Evolutionary conservation across 2,329 filamentous ascomycete genomes (phyloP).

Genomic region (Microcera coccophila): DNA sequence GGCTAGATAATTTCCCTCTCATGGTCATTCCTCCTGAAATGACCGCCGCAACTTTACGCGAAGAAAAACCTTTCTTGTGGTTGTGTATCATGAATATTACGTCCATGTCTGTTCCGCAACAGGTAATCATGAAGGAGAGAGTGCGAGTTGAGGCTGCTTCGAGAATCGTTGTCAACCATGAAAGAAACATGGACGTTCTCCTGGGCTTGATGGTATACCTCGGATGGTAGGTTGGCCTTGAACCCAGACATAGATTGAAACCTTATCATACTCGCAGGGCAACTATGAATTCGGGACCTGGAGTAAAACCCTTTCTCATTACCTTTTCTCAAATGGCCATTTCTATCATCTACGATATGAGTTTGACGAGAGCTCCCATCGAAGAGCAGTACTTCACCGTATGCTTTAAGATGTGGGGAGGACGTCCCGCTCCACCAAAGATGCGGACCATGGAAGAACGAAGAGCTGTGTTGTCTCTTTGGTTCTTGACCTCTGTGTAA

Average conservation of each 20-base stretch:
- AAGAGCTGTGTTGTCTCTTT: conserved; percentile 47
- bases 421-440: conserved; percentile 25
- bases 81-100: conserved; percentile 46
- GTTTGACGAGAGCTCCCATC: conserved; percentile 37
- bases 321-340: conserved; percentile 41
- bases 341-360: conserved; percentile 44
- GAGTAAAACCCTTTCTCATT: conserved; percentile 42
- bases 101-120: conserved; percentile 39
- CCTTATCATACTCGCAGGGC: conserved; percentile 28
- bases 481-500: conserved; percentile 38
- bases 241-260: not conserved
- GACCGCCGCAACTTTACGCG: conserved; percentile 37
- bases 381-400: conserved; percentile 35
- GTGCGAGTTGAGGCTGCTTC: conserved; percentile 43
- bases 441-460: conserved; percentile 47
- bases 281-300: conserved; percentile 34
- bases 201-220: conserved; percentile 46
- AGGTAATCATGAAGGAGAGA: conserved; percentile 37
- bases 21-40: conserved; percentile 37
- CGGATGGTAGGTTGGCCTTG: conserved; percentile 39
- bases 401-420: conserved; percentile 35
- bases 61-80: conserved; percentile 47
- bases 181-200: conserved; percentile 50
- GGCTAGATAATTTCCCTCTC: conserved; percentile 44
- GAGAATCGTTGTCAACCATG: conserved; percentile 45